These are phyloP conservation scores for Ambrosia trifida DNA, from an alignment of 129 eudicot genomes.

Conservation along the genomic window DNA sequence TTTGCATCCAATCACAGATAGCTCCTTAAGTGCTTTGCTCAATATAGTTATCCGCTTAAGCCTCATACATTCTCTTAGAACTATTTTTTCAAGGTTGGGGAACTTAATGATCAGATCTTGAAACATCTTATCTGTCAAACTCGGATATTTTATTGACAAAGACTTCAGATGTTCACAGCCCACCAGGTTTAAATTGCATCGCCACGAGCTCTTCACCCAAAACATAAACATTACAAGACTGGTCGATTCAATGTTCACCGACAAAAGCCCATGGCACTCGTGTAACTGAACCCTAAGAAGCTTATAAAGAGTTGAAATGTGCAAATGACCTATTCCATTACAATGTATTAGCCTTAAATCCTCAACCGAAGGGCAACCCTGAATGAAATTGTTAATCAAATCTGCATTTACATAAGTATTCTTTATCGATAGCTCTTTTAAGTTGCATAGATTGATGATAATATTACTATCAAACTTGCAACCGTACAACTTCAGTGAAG, in stretches of 20 bases:
- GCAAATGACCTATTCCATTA: constrained; percentile 25
- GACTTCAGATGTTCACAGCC: constrained; percentile 44
- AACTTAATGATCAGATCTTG: constrained; percentile 31
- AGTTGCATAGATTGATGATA: constrained; percentile 31
- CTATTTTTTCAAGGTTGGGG: constrained; percentile 49
- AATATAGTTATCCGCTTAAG: constrained; percentile 39
- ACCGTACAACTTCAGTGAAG: constrained; percentile 49
- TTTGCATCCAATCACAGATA: constrained; percentile 42
- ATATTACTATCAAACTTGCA: constrained; percentile 19
- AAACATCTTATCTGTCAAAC: constrained; percentile 42
- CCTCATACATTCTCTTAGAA: constrained; percentile 38
- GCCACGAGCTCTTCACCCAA: constrained; percentile 30
- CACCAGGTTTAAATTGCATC: constrained; percentile 30
- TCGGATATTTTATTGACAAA: constrained; percentile 43
- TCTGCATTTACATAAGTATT: constrained; percentile 20
- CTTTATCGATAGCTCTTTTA: constrained; percentile 51
- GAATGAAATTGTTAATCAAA: constrained; percentile 37
- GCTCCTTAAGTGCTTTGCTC: constrained; percentile 44
- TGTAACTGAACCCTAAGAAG: constrained; percentile 53
- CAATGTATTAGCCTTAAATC: constrained; percentile 57
- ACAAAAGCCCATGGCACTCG: constrained; percentile 40
- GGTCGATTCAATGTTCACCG: constrained; percentile 36
- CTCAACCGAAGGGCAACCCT: constrained; percentile 51
- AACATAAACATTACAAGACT: constrained; percentile 48
- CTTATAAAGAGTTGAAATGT: constrained; percentile 36